A percentile compares a stretch with the other conserved stretches of the same genome.
These are phyloP conservation scores for Sarocladium oryzae DNA, from an alignment of 2,329 filamentous ascomycete species.

Conservation along the genomic window DNA sequence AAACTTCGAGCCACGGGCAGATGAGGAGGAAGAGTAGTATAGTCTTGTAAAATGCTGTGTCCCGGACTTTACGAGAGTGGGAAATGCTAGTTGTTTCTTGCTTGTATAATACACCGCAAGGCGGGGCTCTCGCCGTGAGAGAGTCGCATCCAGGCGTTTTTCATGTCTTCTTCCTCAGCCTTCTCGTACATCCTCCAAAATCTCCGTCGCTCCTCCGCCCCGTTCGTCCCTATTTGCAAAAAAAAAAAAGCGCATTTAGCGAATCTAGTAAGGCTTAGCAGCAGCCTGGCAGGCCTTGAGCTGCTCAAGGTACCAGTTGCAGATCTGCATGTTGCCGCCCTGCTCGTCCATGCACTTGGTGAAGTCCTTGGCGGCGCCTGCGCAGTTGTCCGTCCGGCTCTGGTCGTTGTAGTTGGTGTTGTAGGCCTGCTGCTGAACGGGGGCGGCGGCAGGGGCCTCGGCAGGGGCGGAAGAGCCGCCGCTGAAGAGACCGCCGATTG, in stretches of 20 bases:
- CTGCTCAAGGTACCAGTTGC: constrained; percentile 97
- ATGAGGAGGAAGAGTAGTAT: constrained; percentile 46
- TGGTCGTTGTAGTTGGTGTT: constrained; percentile 30
- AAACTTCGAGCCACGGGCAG: constrained; percentile 60
- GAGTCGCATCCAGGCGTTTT: constrained; percentile 1
- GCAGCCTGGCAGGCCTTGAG: constrained; percentile 83
- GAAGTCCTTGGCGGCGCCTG: constrained; percentile 74
- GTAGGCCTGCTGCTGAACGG: constrained; percentile 33
- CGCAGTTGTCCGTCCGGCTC: constrained; percentile 60
- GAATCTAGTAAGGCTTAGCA: constrained; percentile 61
- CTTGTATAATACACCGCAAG: constrained; percentile 7
- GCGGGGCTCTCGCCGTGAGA: background rate
- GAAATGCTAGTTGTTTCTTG: constrained; percentile 14
- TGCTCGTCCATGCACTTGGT: constrained; percentile 96
- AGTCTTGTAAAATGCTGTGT: constrained; percentile 9
- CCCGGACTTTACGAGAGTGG: constrained; percentile 16
- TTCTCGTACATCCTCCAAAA: background rate
- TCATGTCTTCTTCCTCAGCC: background rate
- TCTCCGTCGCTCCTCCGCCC: too few species aligned
- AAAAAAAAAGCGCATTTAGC: too few species aligned
- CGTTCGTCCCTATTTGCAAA: too few species aligned
- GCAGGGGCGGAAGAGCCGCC: constrained; percentile 58
- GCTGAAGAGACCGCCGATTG: constrained; percentile 80
- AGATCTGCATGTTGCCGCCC: constrained; percentile 88
- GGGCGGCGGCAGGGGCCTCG: constrained; percentile 42